Base-by-base conservation (phyloP, 768 basidiomycete species). In the Pseudohyphozyma bogoriensis region DNA sequence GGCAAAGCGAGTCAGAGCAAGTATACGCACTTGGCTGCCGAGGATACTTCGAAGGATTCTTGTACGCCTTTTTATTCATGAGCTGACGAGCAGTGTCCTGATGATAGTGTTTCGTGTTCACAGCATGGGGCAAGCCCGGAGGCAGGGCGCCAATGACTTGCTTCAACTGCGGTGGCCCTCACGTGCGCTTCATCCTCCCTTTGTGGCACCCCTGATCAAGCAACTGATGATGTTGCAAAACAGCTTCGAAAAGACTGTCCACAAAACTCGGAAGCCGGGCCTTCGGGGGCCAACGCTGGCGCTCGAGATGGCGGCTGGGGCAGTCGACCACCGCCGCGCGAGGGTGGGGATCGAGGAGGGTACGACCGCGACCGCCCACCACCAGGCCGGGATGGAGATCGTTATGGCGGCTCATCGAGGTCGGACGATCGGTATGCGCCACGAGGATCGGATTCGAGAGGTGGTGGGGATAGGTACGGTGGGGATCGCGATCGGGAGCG, bases 1-100 rank as follows among this genome's bases (percentile, higher is more conserved):
- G 74, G 75, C 28, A 76, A 76, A 67, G 68, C 70, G 50, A 47
- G 69, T 69, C 56, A 63, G 57, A 89, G 89, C 49, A 91, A 99
- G 76, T 97, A 97, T 69, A 97, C 95, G 20, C 93, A 99, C 75
- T 75, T 99, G 64, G 75, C 89, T 39, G 92, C 92, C 70, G 88
- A 97, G 78, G 93, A 97, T 72, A 97, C 93, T 1, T 56, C 37
- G 2, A 24, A 55, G 24, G 47, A 51, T 16, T 65, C 28, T 62
- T 72, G 16, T 76, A 70, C 51, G 85, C 82, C 33, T 85, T 85
- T 0, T 85, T n/a, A 15, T n/a, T 42, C 86, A n/a, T n/a, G n/a
- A n/a, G n/a, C n/a, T n/a, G n/a, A n/a, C n/a, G n/a, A n/a, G n/a
- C n/a, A n/a, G n/a, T n/a, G n/a, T n/a, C n/a, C n/a, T n/a, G n/a